These are phyloP conservation scores for Saksenaea vasiformis DNA, from an alignment of 371 early-diverging fungal species.

Conservation along the genomic window DNA sequence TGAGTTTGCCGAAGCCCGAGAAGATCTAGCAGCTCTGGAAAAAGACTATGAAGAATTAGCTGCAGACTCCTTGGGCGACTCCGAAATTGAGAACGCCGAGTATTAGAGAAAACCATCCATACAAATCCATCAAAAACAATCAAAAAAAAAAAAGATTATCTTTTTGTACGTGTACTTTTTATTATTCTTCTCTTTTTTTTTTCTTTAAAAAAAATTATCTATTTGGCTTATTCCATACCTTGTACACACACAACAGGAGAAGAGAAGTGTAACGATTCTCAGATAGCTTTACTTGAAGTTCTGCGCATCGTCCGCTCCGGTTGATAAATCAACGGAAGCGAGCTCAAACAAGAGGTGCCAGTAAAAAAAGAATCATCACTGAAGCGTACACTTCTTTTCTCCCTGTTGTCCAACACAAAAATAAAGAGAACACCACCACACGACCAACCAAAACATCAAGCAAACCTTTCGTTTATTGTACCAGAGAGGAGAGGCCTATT, in stretches of 20 bases:
- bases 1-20: conserved; percentile 87
- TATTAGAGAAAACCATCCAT: conserved; percentile 9
- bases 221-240: no score
- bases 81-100: conserved; percentile 58
- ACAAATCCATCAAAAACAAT: neutral
- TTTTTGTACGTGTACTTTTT: no score
- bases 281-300: neutral
- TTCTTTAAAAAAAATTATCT: no score
- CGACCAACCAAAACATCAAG: neutral
- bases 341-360: conserved; percentile 27
- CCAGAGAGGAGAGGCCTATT: neutral
- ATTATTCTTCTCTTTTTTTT: no score
- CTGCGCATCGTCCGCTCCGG: conserved; percentile 17
- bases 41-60: conserved; percentile 99
- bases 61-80: conserved; percentile 82
- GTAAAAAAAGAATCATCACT: conserved; percentile 18
- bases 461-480: neutral
- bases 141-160: no score
- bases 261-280: neutral
- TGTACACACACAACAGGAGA: no score
- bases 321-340: conserved; percentile 11
- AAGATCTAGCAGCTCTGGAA: conserved; percentile 99
- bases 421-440: neutral
- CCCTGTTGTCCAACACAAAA: neutral
- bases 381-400: conserved; percentile 1